Evolutionary conservation across 2,329 filamentous ascomycete genomes (phyloP), one percentile per base, ranked within the genome.

Genomic region (Dendrostoma leiphaemia): DNA sequence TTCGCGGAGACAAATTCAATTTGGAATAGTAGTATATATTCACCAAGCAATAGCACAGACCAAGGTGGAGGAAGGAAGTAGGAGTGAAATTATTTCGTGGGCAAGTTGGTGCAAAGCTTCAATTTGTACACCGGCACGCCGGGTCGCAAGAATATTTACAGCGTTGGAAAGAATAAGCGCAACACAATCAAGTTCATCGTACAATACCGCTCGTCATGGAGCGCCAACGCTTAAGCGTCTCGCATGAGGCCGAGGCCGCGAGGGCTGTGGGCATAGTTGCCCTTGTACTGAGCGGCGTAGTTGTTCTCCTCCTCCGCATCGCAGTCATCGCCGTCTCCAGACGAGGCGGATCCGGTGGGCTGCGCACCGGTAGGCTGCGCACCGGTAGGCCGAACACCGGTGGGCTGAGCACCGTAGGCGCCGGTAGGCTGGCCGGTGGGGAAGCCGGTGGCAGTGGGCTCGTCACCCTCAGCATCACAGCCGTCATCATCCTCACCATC

Each of bases 281-380:
- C 49, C 8, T 9, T 35, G 31, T 17, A 51, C 7, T 40, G 49
- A 23, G 31, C 40, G 8, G 40, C 49, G 19, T 45, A 51, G n/a
- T 31, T 13, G 21, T 37, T n/a, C 49, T 46, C 49, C 40, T 51
- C 49, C 51, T 53, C 51, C 23, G 51, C 54, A 15, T 50, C 51
- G 34, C 54, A 57, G 21, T 51, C 54, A 12, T 56, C 54, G 13
- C 41, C 49, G n/a, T 46, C 48, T 21, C 23, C 34, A 15, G 43
- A 32, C 15, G 24, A 31, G 4, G 29, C 28, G 15, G 48, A 37
- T 19, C 31, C 48, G 7, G 40, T 48, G 23, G 46, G 46, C 2
- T 19, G 31, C 12, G 34, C n/a, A n/a, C n/a, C n/a, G n/a, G n/a
- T n/a, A 17, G 2, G 23, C 19, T 3, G 8, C 24, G 21, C 29